Conservation (phyloP, 1,139 yeast genomes). For the Debaryomyces subglobosus region DNA sequence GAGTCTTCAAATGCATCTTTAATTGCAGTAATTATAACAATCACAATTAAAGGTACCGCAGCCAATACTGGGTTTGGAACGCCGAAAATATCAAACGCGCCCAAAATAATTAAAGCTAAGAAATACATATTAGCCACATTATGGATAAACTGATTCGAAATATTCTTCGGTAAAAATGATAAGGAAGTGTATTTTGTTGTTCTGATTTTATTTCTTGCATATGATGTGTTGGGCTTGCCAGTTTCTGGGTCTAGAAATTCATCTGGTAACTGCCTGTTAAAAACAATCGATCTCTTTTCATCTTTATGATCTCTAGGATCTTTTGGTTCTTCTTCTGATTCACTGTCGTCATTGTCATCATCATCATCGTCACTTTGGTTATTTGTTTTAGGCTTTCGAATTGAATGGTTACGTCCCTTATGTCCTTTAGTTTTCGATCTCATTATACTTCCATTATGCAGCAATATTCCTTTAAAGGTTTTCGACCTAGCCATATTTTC, state of each 20-base stretch:
- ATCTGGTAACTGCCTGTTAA: conserved; percentile 71
- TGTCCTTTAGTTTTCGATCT: conserved; percentile 11
- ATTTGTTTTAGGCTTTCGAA: conserved; percentile 27
- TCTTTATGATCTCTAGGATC: conserved; percentile 47
- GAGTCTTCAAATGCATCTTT: conserved; percentile 64
- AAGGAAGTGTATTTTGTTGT: conserved; percentile 64
- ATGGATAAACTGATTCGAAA: conserved; percentile 49
- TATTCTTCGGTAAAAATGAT: conserved; percentile 56
- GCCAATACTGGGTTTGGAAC: conserved; percentile 59
- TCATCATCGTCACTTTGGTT: conserved; percentile 33
- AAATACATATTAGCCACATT: conserved; percentile 62
- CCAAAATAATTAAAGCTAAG: conserved; percentile 52
- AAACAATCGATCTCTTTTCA: conserved; percentile 58
- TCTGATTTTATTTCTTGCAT: conserved; percentile 59
- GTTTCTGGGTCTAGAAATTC: conserved; percentile 55
- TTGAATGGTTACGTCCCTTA: conserved; percentile 17
- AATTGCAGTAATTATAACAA: conserved; percentile 55
- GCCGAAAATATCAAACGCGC: conserved; percentile 58
- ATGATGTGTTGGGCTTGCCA: conserved; percentile 32
- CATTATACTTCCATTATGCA: conserved; percentile 11
- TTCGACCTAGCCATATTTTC: conserved; percentile 49
- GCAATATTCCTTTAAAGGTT: conserved; percentile 43
- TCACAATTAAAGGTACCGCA: conserved; percentile 62
- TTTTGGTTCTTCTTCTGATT: conserved; percentile 26
- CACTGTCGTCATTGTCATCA: conserved; percentile 21